Evolutionary conservation across 208 protist species (phyloP), one percentile per base, ranked within the genome.

Genomic region (Herpetomonas samuelpessoai): DNA sequence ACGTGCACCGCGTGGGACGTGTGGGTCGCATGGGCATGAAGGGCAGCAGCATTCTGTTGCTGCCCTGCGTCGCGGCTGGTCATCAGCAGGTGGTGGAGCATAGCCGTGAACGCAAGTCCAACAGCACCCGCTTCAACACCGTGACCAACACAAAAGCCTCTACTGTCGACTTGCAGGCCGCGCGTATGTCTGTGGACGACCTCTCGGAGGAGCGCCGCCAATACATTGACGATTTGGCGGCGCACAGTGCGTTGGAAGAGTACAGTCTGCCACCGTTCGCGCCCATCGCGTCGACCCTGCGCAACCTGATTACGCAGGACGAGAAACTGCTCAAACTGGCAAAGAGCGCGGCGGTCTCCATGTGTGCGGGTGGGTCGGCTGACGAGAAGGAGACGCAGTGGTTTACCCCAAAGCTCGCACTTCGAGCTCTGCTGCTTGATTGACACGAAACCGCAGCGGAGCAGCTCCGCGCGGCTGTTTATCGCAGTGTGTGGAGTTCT

Each of bases 1-100:
- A 97, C 68, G 76, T 94, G 14, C 91, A 95, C 58, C 91, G 88
- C 22, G 84, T 95, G n/a, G 91, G 91, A n/a, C 76, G 88, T 38
- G 86, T 93, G 16, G 91, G 83, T 6, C 78, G 91, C 39, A 96
- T 96, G 91, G 91, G 88, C 19, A 91, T 92, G 79, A 71, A 74
- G 41, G 91, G 91, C 12, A 87, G 76, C 65, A 93, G 84, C 59
- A 81, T 95, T 55, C 71, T 96, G 1, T 70, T 96, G 6, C 54
- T 94, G 0, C 89, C 89, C 2, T 85, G 79, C 66, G 61, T 82
- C 22, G 58, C 49, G 0, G 62, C 74, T 19, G 51, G 57, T 9
- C 44, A 57, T 0, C 25, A 53, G 24, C 41, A 14, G 48, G 22
- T 60, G 18, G 57, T 81, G 52, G 54, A 68, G 26, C 65, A 50